Percentiles rank a stretch among this genome's conserved stretches.
Evolutionary conservation across 129 eudicot species (phyloP).

Genomic region (carrot (Daucus carota)): DNA sequence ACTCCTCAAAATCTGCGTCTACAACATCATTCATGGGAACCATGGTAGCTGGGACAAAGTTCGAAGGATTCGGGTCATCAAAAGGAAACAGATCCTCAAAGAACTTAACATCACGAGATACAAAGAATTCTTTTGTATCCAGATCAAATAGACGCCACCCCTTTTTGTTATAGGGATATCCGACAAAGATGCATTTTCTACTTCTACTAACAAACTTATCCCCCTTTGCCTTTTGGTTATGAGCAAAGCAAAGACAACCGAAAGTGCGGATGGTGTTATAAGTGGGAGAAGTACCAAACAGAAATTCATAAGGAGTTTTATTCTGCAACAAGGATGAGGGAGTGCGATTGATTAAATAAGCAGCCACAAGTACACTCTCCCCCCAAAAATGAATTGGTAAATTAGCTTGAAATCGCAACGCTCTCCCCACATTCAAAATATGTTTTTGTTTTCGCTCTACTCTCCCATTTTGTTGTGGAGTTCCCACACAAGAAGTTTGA

Average conservation of each 20-base stretch:
- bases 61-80: too few relatives aligned
- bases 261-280: neutral
- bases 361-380: neutral
- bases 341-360: neutral
- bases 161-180: slow-evolving; percentile 14
- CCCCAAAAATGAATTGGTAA: neutral
- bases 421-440: neutral
- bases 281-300: neutral
- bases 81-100: neutral
- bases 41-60: too few relatives aligned
- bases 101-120: slow-evolving; percentile 1
- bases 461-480: neutral
- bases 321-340: neutral
- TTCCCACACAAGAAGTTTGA: neutral
- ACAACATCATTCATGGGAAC: too few relatives aligned
- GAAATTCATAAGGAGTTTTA: too few relatives aligned
- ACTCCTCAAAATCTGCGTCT: too few relatives aligned
- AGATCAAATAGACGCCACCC: slow-evolving; percentile 7
- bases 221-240: neutral
- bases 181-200: neutral
- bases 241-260: slow-evolving; percentile 12
- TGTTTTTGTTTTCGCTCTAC: neutral
- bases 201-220: neutral
- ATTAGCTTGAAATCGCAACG: neutral
- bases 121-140: neutral